Conservation (phyloP, 345 rosid genomes). For the Brassica rapa region DNA sequence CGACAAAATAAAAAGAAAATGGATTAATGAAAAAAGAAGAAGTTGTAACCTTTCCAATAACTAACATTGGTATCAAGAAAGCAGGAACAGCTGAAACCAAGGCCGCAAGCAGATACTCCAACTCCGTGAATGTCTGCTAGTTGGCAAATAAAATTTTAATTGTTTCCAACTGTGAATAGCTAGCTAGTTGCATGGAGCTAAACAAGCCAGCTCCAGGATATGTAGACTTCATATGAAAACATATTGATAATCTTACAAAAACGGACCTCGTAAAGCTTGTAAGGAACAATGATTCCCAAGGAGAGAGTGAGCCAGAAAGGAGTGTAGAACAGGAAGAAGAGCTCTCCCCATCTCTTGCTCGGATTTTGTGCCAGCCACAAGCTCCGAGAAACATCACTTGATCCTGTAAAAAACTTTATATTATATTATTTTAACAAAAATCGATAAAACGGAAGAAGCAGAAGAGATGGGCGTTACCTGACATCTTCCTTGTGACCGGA, state of each 20-base stretch:
- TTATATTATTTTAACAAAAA: neutral
- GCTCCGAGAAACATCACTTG: conserved; percentile 40
- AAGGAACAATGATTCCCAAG: conserved; percentile 84
- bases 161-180: neutral
- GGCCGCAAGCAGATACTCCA: conserved; percentile 84
- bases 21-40: neutral
- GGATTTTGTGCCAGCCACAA: conserved; percentile 80
- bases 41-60: conserved; percentile 68
- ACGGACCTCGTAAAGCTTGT: conserved; percentile 79
- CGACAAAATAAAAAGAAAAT: neutral
- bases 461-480: conserved; percentile 4
- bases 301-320: conserved; percentile 96
- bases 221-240: neutral
- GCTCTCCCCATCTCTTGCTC: conserved; percentile 96
- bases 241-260: neutral
- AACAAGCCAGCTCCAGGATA: neutral
- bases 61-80: conserved; percentile 60
- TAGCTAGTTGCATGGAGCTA: neutral
- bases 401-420: neutral
- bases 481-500: neutral
- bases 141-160: neutral
- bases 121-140: conserved; percentile 75
- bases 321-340: conserved; percentile 87
- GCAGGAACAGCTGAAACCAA: conserved; percentile 87
- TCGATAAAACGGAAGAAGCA: neutral